Evolutionary conservation across 176 grass and related monocot species (phyloP).

Genomic region (Hordeum marinum): DNA sequence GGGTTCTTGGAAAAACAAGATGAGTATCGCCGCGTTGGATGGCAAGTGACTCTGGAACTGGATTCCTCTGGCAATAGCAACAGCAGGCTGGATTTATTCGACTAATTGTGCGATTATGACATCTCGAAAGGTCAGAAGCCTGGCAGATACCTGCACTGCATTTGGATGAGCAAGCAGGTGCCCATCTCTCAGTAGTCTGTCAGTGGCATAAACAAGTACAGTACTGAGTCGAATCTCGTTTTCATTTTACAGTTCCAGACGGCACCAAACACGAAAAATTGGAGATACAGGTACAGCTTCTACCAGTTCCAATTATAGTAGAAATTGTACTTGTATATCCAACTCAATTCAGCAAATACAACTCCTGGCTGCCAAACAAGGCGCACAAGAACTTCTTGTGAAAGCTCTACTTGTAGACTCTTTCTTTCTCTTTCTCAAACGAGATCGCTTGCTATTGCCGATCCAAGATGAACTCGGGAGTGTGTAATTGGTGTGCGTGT

Average conservation of each 20-base stretch:
- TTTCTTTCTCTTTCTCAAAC: neutral
- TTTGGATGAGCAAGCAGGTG: conserved; percentile 12
- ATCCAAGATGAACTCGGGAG: neutral
- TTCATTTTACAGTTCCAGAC: neutral
- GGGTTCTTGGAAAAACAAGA: conserved; percentile 19
- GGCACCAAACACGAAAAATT: neutral
- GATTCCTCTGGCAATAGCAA: conserved; percentile 27
- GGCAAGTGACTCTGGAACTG: conserved; percentile 19
- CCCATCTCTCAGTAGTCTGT: neutral
- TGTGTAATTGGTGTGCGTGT: neutral
- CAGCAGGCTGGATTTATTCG: neutral
- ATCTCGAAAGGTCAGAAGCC: neutral
- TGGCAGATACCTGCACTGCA: neutral
- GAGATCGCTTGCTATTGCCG: neutral
- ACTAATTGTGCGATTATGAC: neutral
- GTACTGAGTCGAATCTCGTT: no score
- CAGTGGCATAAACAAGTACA: neutral
- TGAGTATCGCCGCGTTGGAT: neutral
- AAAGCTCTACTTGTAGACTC: no score
- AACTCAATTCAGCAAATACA: neutral
- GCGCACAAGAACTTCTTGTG: no score
- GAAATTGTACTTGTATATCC: neutral
- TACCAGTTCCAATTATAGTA: neutral
- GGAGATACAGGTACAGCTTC: neutral
- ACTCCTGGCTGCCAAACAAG: neutral